Evolutionary conservation across 1,284 basidiomycete genomes (phyloP).

Genomic region (Microbotryum lychnidis-dioicae): DNA sequence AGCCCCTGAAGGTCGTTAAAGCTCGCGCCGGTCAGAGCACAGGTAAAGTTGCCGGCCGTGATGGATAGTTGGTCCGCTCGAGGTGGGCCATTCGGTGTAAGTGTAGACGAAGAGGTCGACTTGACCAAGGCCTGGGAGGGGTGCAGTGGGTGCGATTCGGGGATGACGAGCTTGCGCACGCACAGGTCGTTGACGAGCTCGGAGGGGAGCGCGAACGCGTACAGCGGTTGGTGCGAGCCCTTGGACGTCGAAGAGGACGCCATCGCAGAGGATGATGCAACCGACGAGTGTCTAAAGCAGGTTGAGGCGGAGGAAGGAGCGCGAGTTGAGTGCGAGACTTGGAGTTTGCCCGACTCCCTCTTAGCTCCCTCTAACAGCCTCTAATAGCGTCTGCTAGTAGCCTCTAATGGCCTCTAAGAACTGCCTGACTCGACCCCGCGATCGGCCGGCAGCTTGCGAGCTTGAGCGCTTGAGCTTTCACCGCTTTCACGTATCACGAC

Average conservation of each 20-base stretch:
- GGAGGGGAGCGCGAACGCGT: constrained; percentile 38
- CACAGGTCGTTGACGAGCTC: constrained; percentile 35
- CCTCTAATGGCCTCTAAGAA: no score
- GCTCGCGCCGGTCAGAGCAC: constrained; percentile 44
- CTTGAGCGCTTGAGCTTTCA: no score
- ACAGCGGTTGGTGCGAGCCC: constrained; percentile 27
- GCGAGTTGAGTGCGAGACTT: no score
- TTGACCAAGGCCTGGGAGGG: neutral
- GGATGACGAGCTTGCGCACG: constrained; percentile 33
- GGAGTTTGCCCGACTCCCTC: no score
- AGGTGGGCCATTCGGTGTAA: constrained; percentile 2
- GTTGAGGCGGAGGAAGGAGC: neutral
- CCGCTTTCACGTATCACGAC: no score
- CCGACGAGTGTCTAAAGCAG: neutral
- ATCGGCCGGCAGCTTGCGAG: neutral
- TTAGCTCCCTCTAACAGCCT: no score
- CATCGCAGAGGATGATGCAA: no score
- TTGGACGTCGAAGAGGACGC: neutral
- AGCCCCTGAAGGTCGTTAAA: constrained; percentile 76
- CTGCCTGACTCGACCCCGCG: neutral
- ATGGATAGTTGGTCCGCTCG: constrained; percentile 1
- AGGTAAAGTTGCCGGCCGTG: constrained; percentile 16
- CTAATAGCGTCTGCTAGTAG: no score
- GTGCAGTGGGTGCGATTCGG: constrained; percentile 21
- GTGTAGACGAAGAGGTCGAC: neutral